Conservation (phyloP, 2,329 filamentous ascomycete genomes). For the Xylaria sp. region DNA sequence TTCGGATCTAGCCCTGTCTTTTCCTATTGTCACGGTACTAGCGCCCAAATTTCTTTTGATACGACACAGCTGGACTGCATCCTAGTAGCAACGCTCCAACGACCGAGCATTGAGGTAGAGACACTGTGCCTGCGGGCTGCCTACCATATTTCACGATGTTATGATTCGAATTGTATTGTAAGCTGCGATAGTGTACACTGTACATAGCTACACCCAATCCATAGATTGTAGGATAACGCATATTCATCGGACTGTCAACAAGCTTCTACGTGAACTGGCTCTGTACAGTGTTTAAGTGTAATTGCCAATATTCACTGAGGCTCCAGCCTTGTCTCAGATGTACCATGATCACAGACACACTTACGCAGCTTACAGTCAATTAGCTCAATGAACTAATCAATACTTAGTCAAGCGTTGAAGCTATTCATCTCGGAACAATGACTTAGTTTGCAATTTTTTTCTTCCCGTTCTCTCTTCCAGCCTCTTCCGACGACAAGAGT, state of each 20-base stretch:
- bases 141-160: not conserved
- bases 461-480: slow-evolving; percentile 2
- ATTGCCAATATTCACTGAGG: no score
- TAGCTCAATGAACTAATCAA: not conserved
- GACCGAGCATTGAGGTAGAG: not conserved
- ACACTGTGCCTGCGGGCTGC: not conserved
- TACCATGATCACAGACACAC: not conserved
- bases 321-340: slow-evolving; percentile 8
- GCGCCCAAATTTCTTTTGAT: not conserved
- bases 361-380: not conserved
- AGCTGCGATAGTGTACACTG: not conserved
- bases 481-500: slow-evolving; percentile 22
- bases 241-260: no score
- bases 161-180: slow-evolving; percentile 3
- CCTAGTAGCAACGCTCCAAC: not conserved
- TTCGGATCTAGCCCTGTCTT: not conserved
- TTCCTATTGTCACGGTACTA: not conserved
- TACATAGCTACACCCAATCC: not conserved
- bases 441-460: slow-evolving; percentile 19
- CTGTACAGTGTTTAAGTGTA: not conserved
- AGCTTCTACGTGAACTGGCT: not conserved
- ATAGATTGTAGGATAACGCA: not conserved
- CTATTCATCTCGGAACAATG: not conserved
- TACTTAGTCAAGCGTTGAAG: not conserved
- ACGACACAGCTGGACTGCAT: not conserved